Evolutionary conservation across 257 asterid genomes (phyloP).

Genomic region (Lycium barbarum): DNA sequence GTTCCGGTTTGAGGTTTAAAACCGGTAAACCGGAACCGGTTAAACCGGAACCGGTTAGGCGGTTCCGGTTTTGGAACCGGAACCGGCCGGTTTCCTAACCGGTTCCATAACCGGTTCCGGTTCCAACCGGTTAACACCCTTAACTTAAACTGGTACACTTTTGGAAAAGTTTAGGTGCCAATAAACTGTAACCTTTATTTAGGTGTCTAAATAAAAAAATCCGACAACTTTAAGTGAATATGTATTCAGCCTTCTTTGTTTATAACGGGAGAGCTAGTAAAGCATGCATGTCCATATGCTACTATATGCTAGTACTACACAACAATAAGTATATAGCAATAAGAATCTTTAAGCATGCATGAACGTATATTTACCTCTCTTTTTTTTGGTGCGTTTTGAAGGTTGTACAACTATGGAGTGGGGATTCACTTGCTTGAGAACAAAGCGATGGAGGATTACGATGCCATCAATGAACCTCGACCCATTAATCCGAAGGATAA

Average conservation of each 20-base stretch:
- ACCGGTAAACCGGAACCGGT: too few relatives aligned
- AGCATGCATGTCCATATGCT: not conserved
- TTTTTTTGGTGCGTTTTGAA: not conserved
- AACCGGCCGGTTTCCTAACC: too few relatives aligned
- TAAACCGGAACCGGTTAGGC: too few relatives aligned
- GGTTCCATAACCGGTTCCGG: too few relatives aligned
- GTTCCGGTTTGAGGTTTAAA: too few relatives aligned
- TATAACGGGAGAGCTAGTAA: not conserved
- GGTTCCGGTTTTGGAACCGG: too few relatives aligned
- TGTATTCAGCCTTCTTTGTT: not conserved
- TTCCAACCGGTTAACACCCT: too few relatives aligned
- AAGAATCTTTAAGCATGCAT: not conserved
- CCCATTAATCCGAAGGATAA: conserved; percentile 51
- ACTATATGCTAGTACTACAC: not conserved
- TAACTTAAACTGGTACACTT: not conserved
- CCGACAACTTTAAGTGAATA: too few relatives aligned
- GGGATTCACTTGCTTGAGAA: conserved; percentile 50
- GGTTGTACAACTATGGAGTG: conserved; percentile 52
- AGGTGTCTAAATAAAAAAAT: too few relatives aligned
- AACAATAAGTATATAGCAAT: too few relatives aligned
- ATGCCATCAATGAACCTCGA: conserved; percentile 28
- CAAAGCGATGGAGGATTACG: conserved; percentile 27
- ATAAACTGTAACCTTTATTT: not conserved
- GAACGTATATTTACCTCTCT: not conserved
- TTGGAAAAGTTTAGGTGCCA: not conserved